Evolutionary conservation across 2,329 filamentous ascomycete species (phyloP).

Genomic region (Alternaria sp.): DNA sequence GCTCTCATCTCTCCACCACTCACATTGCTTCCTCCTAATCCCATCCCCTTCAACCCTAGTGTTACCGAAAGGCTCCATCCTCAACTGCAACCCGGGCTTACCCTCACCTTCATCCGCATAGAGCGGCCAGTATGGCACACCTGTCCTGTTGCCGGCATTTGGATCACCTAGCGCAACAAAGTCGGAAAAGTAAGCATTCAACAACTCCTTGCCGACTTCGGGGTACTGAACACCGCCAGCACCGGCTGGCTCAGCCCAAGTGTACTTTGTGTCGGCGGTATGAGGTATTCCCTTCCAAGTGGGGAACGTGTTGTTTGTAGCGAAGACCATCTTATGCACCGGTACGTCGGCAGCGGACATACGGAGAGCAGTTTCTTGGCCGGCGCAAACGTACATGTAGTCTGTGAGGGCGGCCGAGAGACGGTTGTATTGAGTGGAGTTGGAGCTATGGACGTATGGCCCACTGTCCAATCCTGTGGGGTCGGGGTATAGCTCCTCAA

Average conservation of each 20-base stretch:
- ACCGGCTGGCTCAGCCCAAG: constrained; percentile 60
- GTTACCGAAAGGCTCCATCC: constrained; percentile 36
- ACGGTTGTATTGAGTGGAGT: constrained; percentile 56
- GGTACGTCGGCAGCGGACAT: constrained; percentile 45
- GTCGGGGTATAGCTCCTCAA: constrained; percentile 38
- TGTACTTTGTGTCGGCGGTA: constrained; percentile 52
- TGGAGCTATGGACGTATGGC: constrained; percentile 53
- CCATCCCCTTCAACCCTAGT: constrained; percentile 37
- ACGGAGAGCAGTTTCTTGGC: constrained; percentile 56
- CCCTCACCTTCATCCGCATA: constrained; percentile 39
- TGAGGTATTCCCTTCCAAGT: constrained; percentile 35
- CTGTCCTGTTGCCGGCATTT: constrained; percentile 37
- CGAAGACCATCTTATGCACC: constrained; percentile 31
- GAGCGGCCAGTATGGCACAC: constrained; percentile 49
- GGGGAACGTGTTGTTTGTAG: constrained; percentile 33
- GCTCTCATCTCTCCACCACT: constrained; percentile 38
- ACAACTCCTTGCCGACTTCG: constrained; percentile 47
- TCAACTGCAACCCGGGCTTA: constrained; percentile 27
- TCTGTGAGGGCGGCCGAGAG: constrained; percentile 54
- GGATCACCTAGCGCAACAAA: constrained; percentile 54
- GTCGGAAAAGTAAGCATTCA: constrained; percentile 51
- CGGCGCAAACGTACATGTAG: constrained; percentile 57
- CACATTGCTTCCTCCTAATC: constrained; percentile 34
- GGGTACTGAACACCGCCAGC: constrained; percentile 49
- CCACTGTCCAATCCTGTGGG: constrained; percentile 24